Percentiles rank a stretch among this genome's conserved stretches.
Conservation (phyloP, 805 yeast genomes). For the Saturnispora kantuleensis region DNA sequence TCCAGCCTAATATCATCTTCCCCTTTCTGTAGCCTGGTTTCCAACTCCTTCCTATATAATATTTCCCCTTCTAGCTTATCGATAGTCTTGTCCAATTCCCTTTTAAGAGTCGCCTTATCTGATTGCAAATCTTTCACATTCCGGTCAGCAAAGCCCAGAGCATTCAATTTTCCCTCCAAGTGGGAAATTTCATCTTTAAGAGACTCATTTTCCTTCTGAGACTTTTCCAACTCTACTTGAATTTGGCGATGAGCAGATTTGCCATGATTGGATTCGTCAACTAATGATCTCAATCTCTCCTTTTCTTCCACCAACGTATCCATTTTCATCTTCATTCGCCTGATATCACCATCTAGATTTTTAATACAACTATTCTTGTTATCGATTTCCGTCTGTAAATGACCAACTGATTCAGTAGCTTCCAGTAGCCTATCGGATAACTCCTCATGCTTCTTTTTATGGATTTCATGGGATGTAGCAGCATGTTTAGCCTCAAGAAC, state of each 20-base stretch:
- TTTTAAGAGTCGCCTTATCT: slow-evolving; percentile 11
- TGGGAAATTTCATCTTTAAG: slow-evolving; percentile 14
- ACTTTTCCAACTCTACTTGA: slow-evolving; percentile 5
- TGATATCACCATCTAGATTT: slow-evolving; percentile 2
- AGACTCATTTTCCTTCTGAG: neutral
- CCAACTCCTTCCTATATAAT: neutral
- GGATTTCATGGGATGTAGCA: neutral
- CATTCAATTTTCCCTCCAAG: slow-evolving; percentile 7
- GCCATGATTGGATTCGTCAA: neutral
- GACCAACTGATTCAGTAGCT: slow-evolving; percentile 12
- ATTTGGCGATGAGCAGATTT: neutral
- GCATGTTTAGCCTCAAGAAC: slow-evolving; percentile 5
- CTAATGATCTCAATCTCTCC: slow-evolving; percentile 3
- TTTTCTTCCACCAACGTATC: slow-evolving; percentile 9
- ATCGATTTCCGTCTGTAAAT: slow-evolving; percentile 11
- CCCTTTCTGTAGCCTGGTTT: neutral
- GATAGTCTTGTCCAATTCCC: slow-evolving; percentile 4
- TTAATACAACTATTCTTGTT: slow-evolving; percentile 3
- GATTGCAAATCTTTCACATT: slow-evolving; percentile 10
- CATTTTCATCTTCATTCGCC: slow-evolving; percentile 8
- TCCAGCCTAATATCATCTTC: slow-evolving; percentile 2
- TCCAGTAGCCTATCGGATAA: slow-evolving; percentile 10
- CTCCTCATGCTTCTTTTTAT: slow-evolving; percentile 6
- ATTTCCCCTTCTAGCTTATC: slow-evolving; percentile 4
- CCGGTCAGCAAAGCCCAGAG: slow-evolving; percentile 1